phyloP scores from a whole-genome alignment of 129 eudicot species.

The Smallanthus sonchifolius region DNA sequence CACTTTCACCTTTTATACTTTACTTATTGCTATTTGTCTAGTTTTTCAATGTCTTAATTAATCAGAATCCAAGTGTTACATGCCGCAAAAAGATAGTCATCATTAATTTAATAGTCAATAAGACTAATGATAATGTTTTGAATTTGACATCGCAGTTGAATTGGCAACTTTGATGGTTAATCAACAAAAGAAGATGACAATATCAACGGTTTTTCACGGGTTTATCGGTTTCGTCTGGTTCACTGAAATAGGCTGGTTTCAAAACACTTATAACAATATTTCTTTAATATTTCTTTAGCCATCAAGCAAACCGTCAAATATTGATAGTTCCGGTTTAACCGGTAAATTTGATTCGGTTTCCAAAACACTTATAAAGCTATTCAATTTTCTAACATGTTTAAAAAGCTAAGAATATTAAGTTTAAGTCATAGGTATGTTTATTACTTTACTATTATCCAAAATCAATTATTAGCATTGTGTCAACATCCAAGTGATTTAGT shows the following conservation, averaged over 20 bases:
- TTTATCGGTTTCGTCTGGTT: neutral
- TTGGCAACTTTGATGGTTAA: too few relatives aligned
- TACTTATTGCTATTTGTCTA: neutral
- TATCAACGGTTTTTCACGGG: neutral
- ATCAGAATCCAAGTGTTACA: neutral
- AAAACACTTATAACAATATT: neutral
- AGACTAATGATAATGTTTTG: neutral
- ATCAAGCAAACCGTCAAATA: neutral
- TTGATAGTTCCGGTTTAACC: neutral
- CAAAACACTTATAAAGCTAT: neutral
- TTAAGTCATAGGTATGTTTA: neutral
- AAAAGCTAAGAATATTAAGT: neutral
- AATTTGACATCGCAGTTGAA: neutral
- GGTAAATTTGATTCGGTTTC: neutral
- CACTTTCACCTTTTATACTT: constrained; percentile 13
- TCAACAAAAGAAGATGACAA: neutral
- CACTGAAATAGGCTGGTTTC: neutral
- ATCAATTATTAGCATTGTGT: neutral
- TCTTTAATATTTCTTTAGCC: neutral
- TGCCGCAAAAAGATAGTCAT: neutral
- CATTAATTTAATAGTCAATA: constrained; percentile 7
- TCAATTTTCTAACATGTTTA: neutral
- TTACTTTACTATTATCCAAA: neutral
- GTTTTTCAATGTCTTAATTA: neutral
- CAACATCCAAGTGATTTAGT: neutral